Percentiles rank a stretch among this genome's conserved stretches.
phyloP scores from a whole-genome alignment of 495 filamentous ascomycete species.

The Parachaetomium inaequale region DNA sequence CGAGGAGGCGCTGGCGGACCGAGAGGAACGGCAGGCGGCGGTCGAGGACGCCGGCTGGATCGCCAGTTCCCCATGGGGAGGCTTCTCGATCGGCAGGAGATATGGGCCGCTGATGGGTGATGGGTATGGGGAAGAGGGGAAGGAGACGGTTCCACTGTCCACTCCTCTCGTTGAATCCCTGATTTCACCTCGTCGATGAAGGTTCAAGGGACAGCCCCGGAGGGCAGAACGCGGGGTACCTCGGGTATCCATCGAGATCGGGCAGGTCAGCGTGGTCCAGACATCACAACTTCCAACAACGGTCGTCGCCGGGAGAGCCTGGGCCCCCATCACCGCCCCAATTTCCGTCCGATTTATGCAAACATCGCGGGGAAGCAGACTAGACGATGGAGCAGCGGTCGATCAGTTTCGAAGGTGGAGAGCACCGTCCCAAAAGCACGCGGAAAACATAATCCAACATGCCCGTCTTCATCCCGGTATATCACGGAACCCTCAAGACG shows the following conservation, averaged over 20 bases:
- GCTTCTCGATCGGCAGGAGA: slow-evolving; percentile 21
- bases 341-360: neutral
- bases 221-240: neutral
- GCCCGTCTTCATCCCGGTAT: too few species aligned
- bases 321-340: neutral
- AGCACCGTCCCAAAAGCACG: neutral
- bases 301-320: neutral
- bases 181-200: neutral
- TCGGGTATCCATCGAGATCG: neutral
- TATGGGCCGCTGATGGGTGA: neutral
- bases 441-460: neutral
- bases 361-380: neutral
- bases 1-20: slow-evolving; percentile 23
- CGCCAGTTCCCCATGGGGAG: slow-evolving; percentile 29
- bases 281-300: neutral
- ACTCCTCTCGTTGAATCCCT: neutral
- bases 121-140: too few species aligned
- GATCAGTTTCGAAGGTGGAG: slow-evolving; percentile 5
- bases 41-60: slow-evolving; percentile 30
- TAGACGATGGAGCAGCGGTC: neutral
- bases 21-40: slow-evolving; percentile 20
- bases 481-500: neutral
- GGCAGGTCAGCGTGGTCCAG: neutral
- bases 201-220: neutral
- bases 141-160: neutral